Conservation (phyloP, 2,329 filamentous ascomycete species). For the Fusarium decemcellulare region DNA sequence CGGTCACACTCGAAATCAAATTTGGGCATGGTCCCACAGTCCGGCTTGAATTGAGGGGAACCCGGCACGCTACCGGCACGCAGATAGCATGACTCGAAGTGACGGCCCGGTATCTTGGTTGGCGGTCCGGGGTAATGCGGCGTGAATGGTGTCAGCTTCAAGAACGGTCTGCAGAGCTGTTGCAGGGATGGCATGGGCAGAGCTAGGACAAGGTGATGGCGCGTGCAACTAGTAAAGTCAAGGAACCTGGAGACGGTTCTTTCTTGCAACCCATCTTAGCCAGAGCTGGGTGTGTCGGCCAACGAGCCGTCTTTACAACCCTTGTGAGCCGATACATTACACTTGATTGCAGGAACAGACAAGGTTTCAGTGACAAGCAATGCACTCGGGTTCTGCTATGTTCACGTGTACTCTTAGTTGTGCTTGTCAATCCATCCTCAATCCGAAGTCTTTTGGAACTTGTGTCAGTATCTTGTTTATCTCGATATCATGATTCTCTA, state of each 20-base stretch:
- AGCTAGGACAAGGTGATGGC: not conserved
- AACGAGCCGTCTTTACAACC: not conserved
- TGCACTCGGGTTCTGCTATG: not conserved
- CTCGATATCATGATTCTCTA: not conserved
- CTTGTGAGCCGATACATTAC: not conserved
- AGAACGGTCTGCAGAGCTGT: not conserved
- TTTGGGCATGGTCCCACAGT: not conserved
- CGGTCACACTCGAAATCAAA: not conserved
- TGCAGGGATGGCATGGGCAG: not conserved
- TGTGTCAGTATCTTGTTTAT: not conserved
- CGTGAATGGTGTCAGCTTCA: not conserved
- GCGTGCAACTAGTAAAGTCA: not conserved
- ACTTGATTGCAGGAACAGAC: not conserved
- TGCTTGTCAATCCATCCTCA: too few species aligned
- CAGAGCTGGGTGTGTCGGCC: constrained; percentile 1
- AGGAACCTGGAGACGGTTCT: not conserved
- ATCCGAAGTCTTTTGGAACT: not conserved
- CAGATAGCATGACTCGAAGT: not conserved
- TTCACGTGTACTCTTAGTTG: not conserved
- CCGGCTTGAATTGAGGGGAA: not conserved
- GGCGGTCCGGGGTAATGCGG: not conserved
- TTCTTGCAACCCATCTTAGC: not conserved
- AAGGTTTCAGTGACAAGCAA: not conserved
- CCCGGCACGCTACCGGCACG: constrained; percentile 9
- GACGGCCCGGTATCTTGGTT: constrained; percentile 14